Percentiles rank a stretch among this genome's conserved stretches.
Conservation (phyloP, 2,329 filamentous ascomycete genomes). For the Ophiostoma triangulosporum region DNA sequence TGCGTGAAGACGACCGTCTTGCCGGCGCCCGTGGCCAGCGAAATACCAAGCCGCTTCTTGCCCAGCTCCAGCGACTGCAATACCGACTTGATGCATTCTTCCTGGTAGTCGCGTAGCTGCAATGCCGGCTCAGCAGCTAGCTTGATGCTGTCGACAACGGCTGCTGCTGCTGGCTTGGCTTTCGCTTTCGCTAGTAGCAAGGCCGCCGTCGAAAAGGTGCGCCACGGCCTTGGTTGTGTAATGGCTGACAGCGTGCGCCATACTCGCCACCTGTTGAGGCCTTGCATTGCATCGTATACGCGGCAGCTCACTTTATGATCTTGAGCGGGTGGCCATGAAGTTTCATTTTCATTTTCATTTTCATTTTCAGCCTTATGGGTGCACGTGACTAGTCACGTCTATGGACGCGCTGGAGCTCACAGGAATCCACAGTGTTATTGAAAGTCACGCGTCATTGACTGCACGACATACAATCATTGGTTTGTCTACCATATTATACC, state of each 20-base stretch:
- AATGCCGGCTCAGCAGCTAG: conserved; percentile 21
- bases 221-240: background rate
- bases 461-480: background rate
- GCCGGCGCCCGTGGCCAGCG: conserved; percentile 74
- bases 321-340: background rate
- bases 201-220: background rate
- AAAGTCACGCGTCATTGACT: background rate
- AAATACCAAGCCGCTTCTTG: conserved; percentile 69
- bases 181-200: background rate
- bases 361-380: background rate
- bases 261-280: background rate
- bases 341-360: background rate
- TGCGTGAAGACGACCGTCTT: conserved; percentile 98
- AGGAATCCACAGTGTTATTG: too few species aligned
- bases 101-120: conserved; percentile 69
- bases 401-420: too few species aligned
- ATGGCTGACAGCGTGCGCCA: conserved; percentile 1
- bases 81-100: conserved; percentile 81
- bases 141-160: background rate
- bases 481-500: too few species aligned
- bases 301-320: background rate
- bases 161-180: background rate
- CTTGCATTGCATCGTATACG: background rate
- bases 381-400: background rate
- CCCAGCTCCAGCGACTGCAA: conserved; percentile 54